These are phyloP conservation scores for Xylaria sp. DNA, from an alignment of 2,329 filamentous ascomycete species.

Conservation along the genomic window DNA sequence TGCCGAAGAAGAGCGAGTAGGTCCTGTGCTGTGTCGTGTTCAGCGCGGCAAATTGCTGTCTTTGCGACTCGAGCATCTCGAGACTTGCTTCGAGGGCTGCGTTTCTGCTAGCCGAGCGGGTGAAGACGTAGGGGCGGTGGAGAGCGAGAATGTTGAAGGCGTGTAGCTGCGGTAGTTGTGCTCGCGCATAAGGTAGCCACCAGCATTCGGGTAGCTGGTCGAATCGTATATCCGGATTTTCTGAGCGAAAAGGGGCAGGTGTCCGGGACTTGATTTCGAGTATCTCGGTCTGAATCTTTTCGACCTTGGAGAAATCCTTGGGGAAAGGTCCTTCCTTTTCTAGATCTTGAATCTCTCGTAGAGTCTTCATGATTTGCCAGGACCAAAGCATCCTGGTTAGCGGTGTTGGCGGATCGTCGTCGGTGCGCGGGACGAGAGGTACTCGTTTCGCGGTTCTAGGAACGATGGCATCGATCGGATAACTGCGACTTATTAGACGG, in stretches of 20 bases:
- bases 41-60: slow-evolving; percentile 59
- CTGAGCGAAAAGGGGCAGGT: slow-evolving; percentile 63
- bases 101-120: slow-evolving; percentile 61
- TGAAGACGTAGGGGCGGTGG: slow-evolving; percentile 71
- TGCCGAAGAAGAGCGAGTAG: slow-evolving; percentile 69
- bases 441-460: slow-evolving; percentile 59
- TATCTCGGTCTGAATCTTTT: slow-evolving; percentile 63
- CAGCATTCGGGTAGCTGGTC: slow-evolving; percentile 63
- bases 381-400: slow-evolving; percentile 64
- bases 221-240: slow-evolving; percentile 67
- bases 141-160: slow-evolving; percentile 68
- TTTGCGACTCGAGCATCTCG: slow-evolving; percentile 65
- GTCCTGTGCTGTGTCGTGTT: slow-evolving; percentile 63
- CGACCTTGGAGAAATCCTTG: slow-evolving; percentile 64
- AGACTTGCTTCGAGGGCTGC: slow-evolving; percentile 67
- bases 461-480: slow-evolving; percentile 64
- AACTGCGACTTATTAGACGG: slow-evolving; percentile 57
- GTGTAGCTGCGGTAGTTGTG: slow-evolving; percentile 59
- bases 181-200: slow-evolving; percentile 62
- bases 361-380: slow-evolving; percentile 57
- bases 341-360: slow-evolving; percentile 65
- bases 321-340: slow-evolving; percentile 66
- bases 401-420: slow-evolving; percentile 66
- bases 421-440: slow-evolving; percentile 59
- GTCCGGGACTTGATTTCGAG: slow-evolving; percentile 59